Evolutionary conservation across 306 rosid genomes (phyloP), one percentile per base, ranked within the genome.

Genomic region (Quercus engelmannii): DNA sequence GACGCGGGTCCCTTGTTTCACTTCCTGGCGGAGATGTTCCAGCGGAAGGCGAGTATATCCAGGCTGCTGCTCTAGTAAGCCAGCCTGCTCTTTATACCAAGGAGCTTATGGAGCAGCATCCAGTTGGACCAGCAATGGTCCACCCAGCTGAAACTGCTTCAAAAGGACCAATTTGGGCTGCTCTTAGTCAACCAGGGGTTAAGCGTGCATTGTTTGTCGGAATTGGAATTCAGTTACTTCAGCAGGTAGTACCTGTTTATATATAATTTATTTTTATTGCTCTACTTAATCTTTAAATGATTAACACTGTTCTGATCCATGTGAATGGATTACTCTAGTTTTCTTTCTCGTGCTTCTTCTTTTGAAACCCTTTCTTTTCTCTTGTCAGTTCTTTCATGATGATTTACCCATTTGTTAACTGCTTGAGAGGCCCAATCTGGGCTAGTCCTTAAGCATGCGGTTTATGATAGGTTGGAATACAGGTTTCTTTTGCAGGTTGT

Each of bases 11-110:
- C 71, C 25, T 91, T 80, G 74, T 82, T 80, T 93, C 98, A 71
- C 82, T 91, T 85, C 89, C 94, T 58, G 97, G 96, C 12, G 86
- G 46, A 54, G 96, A 86, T 80, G 77, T 82, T 56, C 85, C 77
- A 74, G 86, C 68, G 17, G 90, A 90, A 56, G 93, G 93, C 31
- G 94, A 91, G 63, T 86, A 76, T 88, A 84, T 93, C 79, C 98
- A 93, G 88, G 98, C 93, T 62, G 90, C 98, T 75, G 98, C 93
- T 65, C 84, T 93, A 82, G 98, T 93, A 14, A 93, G 98, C 85
- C 92, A 93, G 83, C 97, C 98, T 76, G 98, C 98, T 70, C 93
- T 93, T 76, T 88, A 80, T 83, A 87, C 94, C 64, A 87, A 85
- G 80, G 90, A 89, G 41, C 93, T 93, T 63, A 73, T 84, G 62